Evolutionary conservation across 2,329 filamentous ascomycete genomes (phyloP).

Genomic region (Teratosphaeria pseudoeucalypti): DNA sequence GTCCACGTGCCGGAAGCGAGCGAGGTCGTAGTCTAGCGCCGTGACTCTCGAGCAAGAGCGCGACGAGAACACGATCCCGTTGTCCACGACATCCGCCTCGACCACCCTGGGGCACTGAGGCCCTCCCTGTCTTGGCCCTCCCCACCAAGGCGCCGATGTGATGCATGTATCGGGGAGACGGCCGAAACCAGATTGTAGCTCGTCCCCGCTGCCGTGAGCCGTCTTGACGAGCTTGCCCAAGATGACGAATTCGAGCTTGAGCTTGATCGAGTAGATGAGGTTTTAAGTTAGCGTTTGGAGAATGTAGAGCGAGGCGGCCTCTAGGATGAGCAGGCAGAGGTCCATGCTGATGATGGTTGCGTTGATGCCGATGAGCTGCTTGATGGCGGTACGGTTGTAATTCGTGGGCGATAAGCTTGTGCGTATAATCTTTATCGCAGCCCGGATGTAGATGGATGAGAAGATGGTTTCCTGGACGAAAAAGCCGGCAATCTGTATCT

Average conservation of each 20-base stretch:
- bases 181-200: not conserved
- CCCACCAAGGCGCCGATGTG: not conserved
- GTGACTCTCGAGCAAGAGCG: not conserved
- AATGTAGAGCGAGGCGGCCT: constrained; percentile 23
- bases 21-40: not conserved
- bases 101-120: not conserved
- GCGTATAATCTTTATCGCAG: not conserved
- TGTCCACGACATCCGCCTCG: not conserved
- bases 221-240: constrained; percentile 19
- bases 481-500: not conserved
- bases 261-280: constrained; percentile 24
- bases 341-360: constrained; percentile 29
- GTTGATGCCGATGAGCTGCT: constrained; percentile 29
- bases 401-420: not conserved
- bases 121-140: not conserved
- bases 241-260: constrained; percentile 26
- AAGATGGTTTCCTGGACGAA: not conserved
- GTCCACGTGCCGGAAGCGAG: not conserved
- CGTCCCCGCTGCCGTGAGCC: no score
- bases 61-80: not conserved
- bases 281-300: constrained; percentile 30
- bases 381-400: constrained; percentile 20
- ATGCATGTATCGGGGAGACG: not conserved
- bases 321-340: constrained; percentile 25
- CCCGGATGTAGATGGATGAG: not conserved